Evolutionary conservation across 768 basidiomycete genomes (phyloP), one percentile per base, ranked within the genome.

Genomic region (Leccinum sublutescens): DNA sequence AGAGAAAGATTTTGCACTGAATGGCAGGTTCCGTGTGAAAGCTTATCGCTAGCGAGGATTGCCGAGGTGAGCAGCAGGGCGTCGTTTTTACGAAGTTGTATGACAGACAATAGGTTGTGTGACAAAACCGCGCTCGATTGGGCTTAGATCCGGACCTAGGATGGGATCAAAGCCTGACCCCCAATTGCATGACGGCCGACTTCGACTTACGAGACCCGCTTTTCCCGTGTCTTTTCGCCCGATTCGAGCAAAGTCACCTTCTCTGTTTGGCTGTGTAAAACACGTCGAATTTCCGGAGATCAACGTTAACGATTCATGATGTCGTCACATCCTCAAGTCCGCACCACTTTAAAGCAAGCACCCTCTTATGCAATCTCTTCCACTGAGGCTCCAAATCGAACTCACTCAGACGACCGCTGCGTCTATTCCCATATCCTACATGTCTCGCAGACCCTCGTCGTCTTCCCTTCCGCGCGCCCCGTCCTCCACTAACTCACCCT

Each of bases 401-500:
- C 53, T 5, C 40, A 10, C 29, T 9, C n/a, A 2, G 34, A 36
- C 8, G 21, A 15, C 14, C 15, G 5, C 15, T n/a, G 7, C 5
- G 9, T 45, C 68, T 78, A 59, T 61, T 62, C 17, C 60, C 60
- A 62, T 60, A 33, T 38, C 51, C 51, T 14, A 59, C 71, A 89
- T 89, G 88, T 85, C 87, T 43, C 85, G 86, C 48, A 75, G 84
- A 69, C 75, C 78, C 40, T 72, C 80, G 4, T 71, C 80, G 5
- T 75, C 78, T 25, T 68, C 77, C 54, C 61, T 74, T 0, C 61
- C 71, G 14, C 68, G 75, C n/a, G 54, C 60, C 50, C 27, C 70
- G 2, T 61, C 72, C 3, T 59, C 73, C 45, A 50, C 75, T 57
- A 65, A 55, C 49, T 61, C 74, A 27, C 71, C 75, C 4, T 75